Evolutionary conservation across 108 stramenopile species (phyloP).

Genomic region (Seminavis robusta): DNA sequence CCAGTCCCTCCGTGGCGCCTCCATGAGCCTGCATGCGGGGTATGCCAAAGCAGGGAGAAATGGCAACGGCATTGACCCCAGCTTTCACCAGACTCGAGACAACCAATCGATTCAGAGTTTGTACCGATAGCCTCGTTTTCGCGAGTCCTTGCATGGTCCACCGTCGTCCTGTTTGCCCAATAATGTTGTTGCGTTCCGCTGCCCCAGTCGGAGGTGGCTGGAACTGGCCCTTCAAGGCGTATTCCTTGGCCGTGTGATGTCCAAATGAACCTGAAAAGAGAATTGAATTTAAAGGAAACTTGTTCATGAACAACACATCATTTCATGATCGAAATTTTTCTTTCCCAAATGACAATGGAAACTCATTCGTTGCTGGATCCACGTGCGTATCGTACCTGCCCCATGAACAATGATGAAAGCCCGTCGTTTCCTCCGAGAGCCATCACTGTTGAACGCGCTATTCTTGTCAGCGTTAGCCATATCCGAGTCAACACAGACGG

Average conservation of each 20-base stretch:
- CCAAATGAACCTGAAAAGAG: conserved; percentile 87
- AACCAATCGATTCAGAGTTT: conserved; percentile 57
- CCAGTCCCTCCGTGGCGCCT: conserved; percentile 15
- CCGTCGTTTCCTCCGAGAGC: background rate
- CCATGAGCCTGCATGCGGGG: conserved; percentile 48
- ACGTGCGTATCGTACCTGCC: too few relatives aligned
- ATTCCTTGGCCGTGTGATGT: conserved; percentile 68
- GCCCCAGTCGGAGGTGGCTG: conserved; percentile 21
- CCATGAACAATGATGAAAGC: conserved; percentile 69
- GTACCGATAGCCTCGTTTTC: conserved; percentile 58
- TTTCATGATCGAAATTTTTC: too few relatives aligned
- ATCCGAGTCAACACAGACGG: too few relatives aligned
- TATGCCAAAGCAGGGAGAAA: conserved; percentile 67
- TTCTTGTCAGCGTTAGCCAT: too few relatives aligned
- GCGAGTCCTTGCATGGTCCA: conserved; percentile 49
- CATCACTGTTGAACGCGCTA: conserved; percentile 1
- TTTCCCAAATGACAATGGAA: too few relatives aligned
- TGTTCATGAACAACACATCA: too few relatives aligned
- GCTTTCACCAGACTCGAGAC: conserved; percentile 37
- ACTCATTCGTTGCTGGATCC: too few relatives aligned
- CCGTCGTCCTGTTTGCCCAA: conserved; percentile 1
- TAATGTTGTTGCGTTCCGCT: background rate
- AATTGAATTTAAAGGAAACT: too few relatives aligned
- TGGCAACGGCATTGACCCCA: conserved; percentile 60
- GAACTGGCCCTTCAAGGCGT: conserved; percentile 50